A percentile compares a stretch with the other conserved stretches of the same genome.
Conservation (phyloP, 2,329 filamentous ascomycete species). For the Corynespora cassiicola region DNA sequence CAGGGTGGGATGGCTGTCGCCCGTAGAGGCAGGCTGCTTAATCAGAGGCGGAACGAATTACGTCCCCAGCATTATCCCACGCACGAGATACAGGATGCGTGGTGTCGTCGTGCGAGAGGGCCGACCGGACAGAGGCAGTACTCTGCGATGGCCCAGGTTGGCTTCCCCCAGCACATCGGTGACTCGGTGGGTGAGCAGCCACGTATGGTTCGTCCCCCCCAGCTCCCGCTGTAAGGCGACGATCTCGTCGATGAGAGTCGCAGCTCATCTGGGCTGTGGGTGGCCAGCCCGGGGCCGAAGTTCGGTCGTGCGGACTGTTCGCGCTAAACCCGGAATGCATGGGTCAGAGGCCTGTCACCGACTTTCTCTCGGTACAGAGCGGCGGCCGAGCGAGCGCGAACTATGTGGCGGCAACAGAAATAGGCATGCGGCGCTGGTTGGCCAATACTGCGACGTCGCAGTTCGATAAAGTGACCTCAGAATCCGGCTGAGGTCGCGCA, state of each 20-base stretch:
- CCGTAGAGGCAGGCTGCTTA: constrained; percentile 1
- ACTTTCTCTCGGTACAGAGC: constrained; percentile 22
- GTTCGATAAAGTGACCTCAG: too few species aligned
- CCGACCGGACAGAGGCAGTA: too few species aligned
- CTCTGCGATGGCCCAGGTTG: too few species aligned
- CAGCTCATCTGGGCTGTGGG: too few species aligned
- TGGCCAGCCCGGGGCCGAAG: constrained; percentile 19
- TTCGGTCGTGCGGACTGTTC: constrained; percentile 21
- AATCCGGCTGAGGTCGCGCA: too few species aligned
- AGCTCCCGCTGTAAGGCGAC: constrained; percentile 8
- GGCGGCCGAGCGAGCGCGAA: constrained; percentile 6
- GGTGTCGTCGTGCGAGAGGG: too few species aligned
- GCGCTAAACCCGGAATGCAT: constrained; percentile 2
- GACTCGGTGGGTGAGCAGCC: too few species aligned
- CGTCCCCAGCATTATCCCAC: too few species aligned
- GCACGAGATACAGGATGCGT: too few species aligned
- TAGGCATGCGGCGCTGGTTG: constrained; percentile 7
- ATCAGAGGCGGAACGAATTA: too few species aligned
- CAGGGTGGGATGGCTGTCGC: background rate
- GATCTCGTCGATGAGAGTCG: constrained; percentile 3
- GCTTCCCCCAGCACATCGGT: too few species aligned
- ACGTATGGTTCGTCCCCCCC: too few species aligned
- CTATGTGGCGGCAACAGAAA: constrained; percentile 16
- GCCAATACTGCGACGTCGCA: background rate
- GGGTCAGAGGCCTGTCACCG: constrained; percentile 22